Evolutionary conservation across 345 rosid genomes (phyloP).

Genomic region (Gossypium stocksii): DNA sequence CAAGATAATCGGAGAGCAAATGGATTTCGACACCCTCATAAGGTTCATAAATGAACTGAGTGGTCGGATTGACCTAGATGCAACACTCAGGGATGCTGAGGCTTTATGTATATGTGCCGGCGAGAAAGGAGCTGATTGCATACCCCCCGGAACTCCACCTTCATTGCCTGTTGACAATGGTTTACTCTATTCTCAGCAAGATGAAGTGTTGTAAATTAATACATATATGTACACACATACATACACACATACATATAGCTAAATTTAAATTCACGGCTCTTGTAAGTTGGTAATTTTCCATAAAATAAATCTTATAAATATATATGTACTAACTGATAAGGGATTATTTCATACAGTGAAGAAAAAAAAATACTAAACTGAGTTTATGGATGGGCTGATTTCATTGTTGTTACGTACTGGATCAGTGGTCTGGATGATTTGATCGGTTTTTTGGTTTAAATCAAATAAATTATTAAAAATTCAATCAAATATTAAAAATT

Average conservation of each 20-base stretch:
- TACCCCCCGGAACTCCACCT: slow-evolving; percentile 95
- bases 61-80: slow-evolving; percentile 67
- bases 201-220: slow-evolving; percentile 54
- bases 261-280: neutral
- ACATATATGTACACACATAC: neutral
- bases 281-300: neutral
- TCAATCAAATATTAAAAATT: too few species aligned
- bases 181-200: slow-evolving; percentile 53
- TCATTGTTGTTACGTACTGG: too few species aligned
- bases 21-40: slow-evolving; percentile 94
- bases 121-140: slow-evolving; percentile 84
- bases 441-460: too few species aligned
- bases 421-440: neutral
- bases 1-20: slow-evolving; percentile 84
- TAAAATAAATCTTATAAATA: neutral
- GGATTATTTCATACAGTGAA: too few species aligned
- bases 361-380: too few species aligned
- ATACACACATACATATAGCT: neutral
- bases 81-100: slow-evolving; percentile 81
- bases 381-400: too few species aligned
- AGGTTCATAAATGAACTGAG: slow-evolving; percentile 92
- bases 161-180: slow-evolving; percentile 66
- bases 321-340: too few species aligned
- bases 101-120: slow-evolving; percentile 93
- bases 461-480: too few species aligned